Evolutionary conservation across 164 flowering plant species (phyloP).

Genomic region (Paratinospora sagittata): DNA sequence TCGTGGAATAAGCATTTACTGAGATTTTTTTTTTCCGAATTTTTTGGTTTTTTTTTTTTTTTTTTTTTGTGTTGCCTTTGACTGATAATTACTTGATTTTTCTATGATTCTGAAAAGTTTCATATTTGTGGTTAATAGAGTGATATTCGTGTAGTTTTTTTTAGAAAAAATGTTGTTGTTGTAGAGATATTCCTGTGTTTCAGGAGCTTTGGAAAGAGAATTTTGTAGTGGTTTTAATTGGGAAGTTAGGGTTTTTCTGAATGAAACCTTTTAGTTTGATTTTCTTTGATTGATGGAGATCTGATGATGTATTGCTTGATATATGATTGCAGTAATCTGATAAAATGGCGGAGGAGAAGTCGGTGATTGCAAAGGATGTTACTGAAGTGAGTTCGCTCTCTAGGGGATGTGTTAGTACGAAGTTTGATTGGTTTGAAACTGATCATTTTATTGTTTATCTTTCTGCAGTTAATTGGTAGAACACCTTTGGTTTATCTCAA

Average conservation of each 20-base stretch:
- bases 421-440: slow-evolving; percentile 4
- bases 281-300: not conserved
- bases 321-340: slow-evolving; percentile 12
- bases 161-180: not conserved
- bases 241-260: not conserved
- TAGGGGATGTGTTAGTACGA: not conserved
- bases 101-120: not conserved
- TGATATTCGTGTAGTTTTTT: not conserved
- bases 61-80: not conserved
- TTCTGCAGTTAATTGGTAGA: slow-evolving; percentile 60
- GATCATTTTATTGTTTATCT: not conserved
- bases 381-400: slow-evolving; percentile 43
- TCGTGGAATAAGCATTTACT: too few relatives aligned
- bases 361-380: slow-evolving; percentile 56
- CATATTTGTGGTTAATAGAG: not conserved
- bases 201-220: too few relatives aligned
- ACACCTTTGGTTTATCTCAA: slow-evolving; percentile 87
- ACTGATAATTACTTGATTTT: not conserved
- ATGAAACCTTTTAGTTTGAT: not conserved
- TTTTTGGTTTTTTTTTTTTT: too few relatives aligned
- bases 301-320: not conserved
- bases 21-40: too few relatives aligned
- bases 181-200: too few relatives aligned
- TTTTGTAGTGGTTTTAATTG: not conserved
- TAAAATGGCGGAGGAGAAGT: slow-evolving; percentile 42